Evolutionary conservation across 148 eudicot genomes (phyloP), one percentile per base, ranked within the genome.

Genomic region (Chenopodium suecicum): DNA sequence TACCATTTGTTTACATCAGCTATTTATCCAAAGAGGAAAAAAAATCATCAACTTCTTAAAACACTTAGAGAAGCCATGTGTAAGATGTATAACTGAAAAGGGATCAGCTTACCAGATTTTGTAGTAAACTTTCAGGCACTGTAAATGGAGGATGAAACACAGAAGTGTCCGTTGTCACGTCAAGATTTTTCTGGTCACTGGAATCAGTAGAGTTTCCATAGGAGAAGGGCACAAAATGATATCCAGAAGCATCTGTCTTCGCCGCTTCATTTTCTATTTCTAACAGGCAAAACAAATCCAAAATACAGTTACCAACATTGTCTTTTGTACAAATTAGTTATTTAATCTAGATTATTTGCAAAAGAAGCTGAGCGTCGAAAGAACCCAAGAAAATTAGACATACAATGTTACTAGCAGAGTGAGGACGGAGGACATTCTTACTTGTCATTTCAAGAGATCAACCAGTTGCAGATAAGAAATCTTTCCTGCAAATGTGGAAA

Each of bases 111-210:
- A 97, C 99, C 88, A 94, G 84, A 89, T 89, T 81, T 19, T 93
- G 90, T 76, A 86, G 83, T 81, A 96, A 84, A 84, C 87, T 84
- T 65, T 89, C 97, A 54, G 99, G 99, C 58, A 94, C 87, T 62
- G 91, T 83, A 84, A 94, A 94, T 31, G 92, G 88, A 41, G 99
- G 98, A 65, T 71, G 80, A 82, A 90, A 97, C 56, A 83, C 67
- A 82, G 87, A 70, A 63, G 80, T 73, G 78, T 84, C 89, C 72
- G 78, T 22, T 22, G 77, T 90, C 75, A 41, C 84, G 63, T 86
- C 91, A 50, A 77, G 76, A 84, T 79, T 85, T 86, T 88, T 92
- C 79, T 89, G 90, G 60, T 82, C 89, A 84, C 86, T 46, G 8
- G 83, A 78, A 66, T 87, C 89, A 71, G 82, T 88, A 76, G 80